Evolutionary conservation across 768 basidiomycete genomes (phyloP).

Genomic region (Panus rudis): DNA sequence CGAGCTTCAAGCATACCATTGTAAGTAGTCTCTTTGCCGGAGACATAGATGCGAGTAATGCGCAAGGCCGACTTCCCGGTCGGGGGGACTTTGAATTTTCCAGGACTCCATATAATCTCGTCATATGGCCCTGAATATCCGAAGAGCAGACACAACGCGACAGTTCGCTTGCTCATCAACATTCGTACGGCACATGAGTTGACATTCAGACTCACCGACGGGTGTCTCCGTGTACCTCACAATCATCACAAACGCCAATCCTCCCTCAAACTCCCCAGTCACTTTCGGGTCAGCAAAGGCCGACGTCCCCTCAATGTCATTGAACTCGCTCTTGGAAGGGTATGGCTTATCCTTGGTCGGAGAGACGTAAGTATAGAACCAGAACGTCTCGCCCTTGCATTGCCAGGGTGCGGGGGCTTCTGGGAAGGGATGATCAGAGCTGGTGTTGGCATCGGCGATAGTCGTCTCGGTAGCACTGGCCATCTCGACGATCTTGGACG

Average conservation of each 20-base stretch:
- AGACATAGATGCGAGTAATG: conserved; percentile 7
- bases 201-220: conserved; percentile 3
- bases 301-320: conserved; percentile 2
- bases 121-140: conserved; percentile 10
- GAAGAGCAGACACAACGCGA: no score
- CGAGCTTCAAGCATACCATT: conserved; percentile 1
- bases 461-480: no score
- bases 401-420: conserved; percentile 4
- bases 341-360: not conserved
- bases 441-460: no score
- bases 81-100: conserved; percentile 3
- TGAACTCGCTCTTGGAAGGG: not conserved
- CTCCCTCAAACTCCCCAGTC: conserved; percentile 5
- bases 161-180: not conserved
- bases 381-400: conserved; percentile 8
- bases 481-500: no score
- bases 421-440: not conserved
- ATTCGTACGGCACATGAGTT: not conserved
- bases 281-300: conserved; percentile 2
- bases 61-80: not conserved
- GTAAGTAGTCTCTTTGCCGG: conserved; percentile 2
- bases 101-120: conserved; percentile 6
- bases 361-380: not conserved
- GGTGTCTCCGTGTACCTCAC: conserved; percentile 4
- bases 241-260: conserved; percentile 3